These are phyloP conservation scores for Yarrowia osloensis DNA, from an alignment of 805 yeast species.

Conservation along the genomic window DNA sequence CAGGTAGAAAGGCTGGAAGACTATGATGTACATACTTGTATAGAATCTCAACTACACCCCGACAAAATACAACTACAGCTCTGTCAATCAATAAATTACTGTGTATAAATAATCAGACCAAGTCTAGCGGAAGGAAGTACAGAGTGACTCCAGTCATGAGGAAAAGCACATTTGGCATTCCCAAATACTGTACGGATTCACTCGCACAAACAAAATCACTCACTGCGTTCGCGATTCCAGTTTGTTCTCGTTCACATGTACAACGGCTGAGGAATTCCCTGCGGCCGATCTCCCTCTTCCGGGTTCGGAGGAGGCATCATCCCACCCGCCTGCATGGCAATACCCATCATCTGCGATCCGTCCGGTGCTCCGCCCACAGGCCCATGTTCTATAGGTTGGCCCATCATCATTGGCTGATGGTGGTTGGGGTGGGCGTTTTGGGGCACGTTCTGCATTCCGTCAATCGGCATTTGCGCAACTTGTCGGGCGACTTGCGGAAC, in stretches of 20 bases:
- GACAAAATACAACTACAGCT: background rate
- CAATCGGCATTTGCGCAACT: background rate
- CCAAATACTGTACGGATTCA: too few species aligned
- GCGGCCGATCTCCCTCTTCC: background rate
- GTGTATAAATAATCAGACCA: conserved; percentile 15
- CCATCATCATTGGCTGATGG: conserved; percentile 19
- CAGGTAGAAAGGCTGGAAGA: conserved; percentile 60
- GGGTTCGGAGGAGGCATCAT: conserved; percentile 14
- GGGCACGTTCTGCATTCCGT: background rate
- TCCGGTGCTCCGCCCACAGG: background rate
- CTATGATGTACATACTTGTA: too few species aligned
- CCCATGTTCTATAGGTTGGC: conserved; percentile 18
- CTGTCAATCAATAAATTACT: conserved; percentile 22
- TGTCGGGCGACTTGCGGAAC: background rate
- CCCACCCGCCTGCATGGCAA: conserved; percentile 23
- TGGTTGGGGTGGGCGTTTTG: background rate
- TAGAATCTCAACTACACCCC: too few species aligned
- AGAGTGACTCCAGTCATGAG: too few species aligned
- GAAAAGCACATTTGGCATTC: too few species aligned
- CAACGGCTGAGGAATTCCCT: conserved; percentile 13
- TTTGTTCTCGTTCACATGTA: background rate
- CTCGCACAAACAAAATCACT: background rate
- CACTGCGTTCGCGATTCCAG: background rate
- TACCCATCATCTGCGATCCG: conserved; percentile 15
- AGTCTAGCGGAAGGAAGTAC: too few species aligned